phyloP scores from a whole-genome alignment of 1,284 basidiomycete species.

The Sporisorium sorghi region DNA sequence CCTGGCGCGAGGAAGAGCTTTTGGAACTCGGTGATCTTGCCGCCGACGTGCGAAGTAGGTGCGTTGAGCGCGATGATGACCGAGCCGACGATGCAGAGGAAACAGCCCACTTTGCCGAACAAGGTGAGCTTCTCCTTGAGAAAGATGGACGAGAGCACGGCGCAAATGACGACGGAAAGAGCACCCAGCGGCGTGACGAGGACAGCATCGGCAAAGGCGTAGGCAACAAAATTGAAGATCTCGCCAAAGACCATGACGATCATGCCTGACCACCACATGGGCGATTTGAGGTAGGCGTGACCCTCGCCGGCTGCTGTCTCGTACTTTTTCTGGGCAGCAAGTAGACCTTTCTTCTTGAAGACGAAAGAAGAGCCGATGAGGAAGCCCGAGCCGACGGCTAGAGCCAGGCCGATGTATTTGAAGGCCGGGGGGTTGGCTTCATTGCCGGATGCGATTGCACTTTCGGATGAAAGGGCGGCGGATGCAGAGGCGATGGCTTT shows the following conservation, averaged over 20 bases:
- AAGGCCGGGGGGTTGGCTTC: constrained; percentile 65
- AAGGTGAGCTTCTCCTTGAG: constrained; percentile 83
- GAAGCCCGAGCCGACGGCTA: constrained; percentile 84
- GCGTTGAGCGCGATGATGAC: constrained; percentile 78
- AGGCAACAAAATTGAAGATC: constrained; percentile 73
- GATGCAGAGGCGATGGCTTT: constrained; percentile 58
- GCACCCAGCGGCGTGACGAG: constrained; percentile 96
- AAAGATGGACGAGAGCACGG: constrained; percentile 90
- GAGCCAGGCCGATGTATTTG: constrained; percentile 76
- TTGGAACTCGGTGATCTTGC: constrained; percentile 83
- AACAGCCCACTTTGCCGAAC: constrained; percentile 76
- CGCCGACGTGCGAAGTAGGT: constrained; percentile 82
- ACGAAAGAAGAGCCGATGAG: constrained; percentile 91
- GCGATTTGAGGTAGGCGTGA: constrained; percentile 81
- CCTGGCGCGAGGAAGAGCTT: constrained; percentile 85
- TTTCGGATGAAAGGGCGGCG: constrained; percentile 57
- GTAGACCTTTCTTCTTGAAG: constrained; percentile 83
- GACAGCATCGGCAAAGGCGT: constrained; percentile 88
- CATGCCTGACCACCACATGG: constrained; percentile 69
- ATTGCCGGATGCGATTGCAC: constrained; percentile 47
- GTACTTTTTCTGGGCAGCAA: constrained; percentile 70
- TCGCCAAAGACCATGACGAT: constrained; percentile 64
- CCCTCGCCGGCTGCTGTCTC: constrained; percentile 84
- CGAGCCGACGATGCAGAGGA: constrained; percentile 86
- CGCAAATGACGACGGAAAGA: constrained; percentile 93